Base-by-base conservation (phyloP, 2,329 filamentous ascomycete genomes). In the Davidsoniella neocaledoniae region DNA sequence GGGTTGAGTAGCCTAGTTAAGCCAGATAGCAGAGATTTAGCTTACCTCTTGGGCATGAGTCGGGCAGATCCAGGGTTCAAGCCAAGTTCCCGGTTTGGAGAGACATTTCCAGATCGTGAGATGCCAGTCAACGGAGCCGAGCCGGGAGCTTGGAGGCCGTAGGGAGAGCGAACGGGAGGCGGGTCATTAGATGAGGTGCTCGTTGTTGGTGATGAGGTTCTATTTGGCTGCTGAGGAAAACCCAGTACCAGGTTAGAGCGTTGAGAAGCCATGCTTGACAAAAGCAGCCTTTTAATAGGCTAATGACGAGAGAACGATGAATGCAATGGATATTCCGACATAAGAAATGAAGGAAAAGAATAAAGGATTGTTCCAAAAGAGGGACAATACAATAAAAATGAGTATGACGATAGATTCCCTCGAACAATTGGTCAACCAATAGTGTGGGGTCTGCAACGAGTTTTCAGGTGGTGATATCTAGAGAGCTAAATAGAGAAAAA, bases 31-130 rank as follows among this genome's bases (percentile, higher is more conserved):
- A 25, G 19, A n/a, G 23, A 1, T 25, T 10, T 40, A n/a, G 23
- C 79, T 61, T 76, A 94, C 87, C 91, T 81, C 71, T 96, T 96
- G 55, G 87, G 87, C 67, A 84, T 95, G 53, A 96, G 72, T 59
- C 90, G 76, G 62, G 73, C 68, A 50, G 77, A 79, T 52, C 81
- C 79, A n/a, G 46, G 50, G 36, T 46, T 46, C 21, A 53, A 26
- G 39, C 41, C 25, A 62, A 87, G 77, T 57, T 96, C 91, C 70
- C 94, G 88, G 66, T 88, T 95, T 60, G 91, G 91, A 74, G 91
- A 98, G 64, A 88, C 88, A 71, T 86, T 80, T 71, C 88, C 87
- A 61, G 90, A 83, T 69, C 90, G 76, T 60, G 76, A 65, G 58
- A 66, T 70, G 56, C 68, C 68, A 55, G 72, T 66, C 72, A 81